A percentile compares a stretch with the other conserved stretches of the same genome.
Evolutionary conservation across 1,284 basidiomycete species (phyloP).

Genomic region (Ceratobasidium sp.): DNA sequence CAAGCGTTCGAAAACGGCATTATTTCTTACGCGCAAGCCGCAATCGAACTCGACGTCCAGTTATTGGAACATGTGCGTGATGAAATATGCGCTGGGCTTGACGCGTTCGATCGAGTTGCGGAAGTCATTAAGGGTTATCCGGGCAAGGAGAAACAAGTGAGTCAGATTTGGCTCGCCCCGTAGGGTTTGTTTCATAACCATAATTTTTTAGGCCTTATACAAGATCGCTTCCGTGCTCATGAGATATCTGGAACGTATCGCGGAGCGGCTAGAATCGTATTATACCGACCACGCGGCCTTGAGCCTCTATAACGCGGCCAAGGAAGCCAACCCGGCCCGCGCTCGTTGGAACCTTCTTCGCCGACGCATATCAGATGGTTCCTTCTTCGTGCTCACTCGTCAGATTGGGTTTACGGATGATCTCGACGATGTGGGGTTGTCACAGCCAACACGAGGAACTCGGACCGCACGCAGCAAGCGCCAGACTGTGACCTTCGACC

Average conservation of each 20-base stretch:
- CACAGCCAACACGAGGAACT: slow-evolving; percentile 1
- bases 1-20: slow-evolving; percentile 43
- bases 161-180: background rate
- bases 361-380: slow-evolving; percentile 40
- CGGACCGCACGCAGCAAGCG: slow-evolving; percentile 16
- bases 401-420: slow-evolving; percentile 32
- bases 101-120: slow-evolving; percentile 39
- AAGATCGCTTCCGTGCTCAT: slow-evolving; percentile 38
- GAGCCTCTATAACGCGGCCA: slow-evolving; percentile 29
- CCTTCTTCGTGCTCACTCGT: slow-evolving; percentile 40
- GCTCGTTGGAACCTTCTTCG: slow-evolving; percentile 45
- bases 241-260: slow-evolving; percentile 38
- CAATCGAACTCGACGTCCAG: slow-evolving; percentile 39
- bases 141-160: slow-evolving; percentile 42
- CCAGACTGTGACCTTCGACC: slow-evolving; percentile 41
- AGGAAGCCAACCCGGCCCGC: slow-evolving; percentile 40
- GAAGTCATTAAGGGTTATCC: slow-evolving; percentile 40
- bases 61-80: slow-evolving; percentile 39
- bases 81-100: slow-evolving; percentile 40
- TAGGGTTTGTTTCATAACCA: background rate
- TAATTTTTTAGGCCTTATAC: slow-evolving; percentile 22
- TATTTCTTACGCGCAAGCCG: slow-evolving; percentile 35
- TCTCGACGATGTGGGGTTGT: slow-evolving; percentile 2
- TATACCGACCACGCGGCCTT: slow-evolving; percentile 42
- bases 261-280: slow-evolving; percentile 40